Conservation (phyloP, 108 stramenopile species). For the Nitzschia sp. region DNA sequence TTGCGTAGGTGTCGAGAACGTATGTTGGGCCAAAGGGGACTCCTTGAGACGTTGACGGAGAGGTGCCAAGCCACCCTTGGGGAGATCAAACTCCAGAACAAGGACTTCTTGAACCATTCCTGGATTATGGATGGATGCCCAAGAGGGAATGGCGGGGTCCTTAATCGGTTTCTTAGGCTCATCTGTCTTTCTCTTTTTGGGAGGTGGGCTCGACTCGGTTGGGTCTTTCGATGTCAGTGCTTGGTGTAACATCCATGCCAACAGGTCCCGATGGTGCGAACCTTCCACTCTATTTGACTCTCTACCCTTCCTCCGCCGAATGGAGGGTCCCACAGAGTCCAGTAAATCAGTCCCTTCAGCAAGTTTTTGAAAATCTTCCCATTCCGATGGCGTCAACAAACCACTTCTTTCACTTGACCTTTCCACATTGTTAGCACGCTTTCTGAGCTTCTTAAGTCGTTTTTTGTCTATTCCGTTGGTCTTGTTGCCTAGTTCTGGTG, state of each 20-base stretch:
- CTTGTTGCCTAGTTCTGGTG: too few species aligned
- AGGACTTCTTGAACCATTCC: slow-evolving; percentile 48
- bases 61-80: background rate
- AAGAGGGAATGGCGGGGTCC: slow-evolving; percentile 47
- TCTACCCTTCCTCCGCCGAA: slow-evolving; percentile 10
- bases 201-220: background rate
- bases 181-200: slow-evolving; percentile 27
- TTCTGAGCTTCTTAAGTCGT: slow-evolving; percentile 37
- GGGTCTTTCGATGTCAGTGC: background rate
- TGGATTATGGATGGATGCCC: slow-evolving; percentile 68
- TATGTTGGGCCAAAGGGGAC: slow-evolving; percentile 7
- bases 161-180: slow-evolving; percentile 9
- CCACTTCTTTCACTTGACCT: slow-evolving; percentile 26
- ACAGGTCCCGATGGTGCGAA: slow-evolving; percentile 67
- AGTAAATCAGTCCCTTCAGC: background rate
- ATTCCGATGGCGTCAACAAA: slow-evolving; percentile 25
- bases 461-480: slow-evolving; percentile 19
- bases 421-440: slow-evolving; percentile 4
- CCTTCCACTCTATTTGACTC: slow-evolving; percentile 51
- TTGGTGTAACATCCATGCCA: slow-evolving; percentile 46
- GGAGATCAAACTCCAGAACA: slow-evolving; percentile 51
- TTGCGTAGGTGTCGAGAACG: slow-evolving; percentile 13
- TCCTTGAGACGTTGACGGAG: background rate
- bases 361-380: slow-evolving; percentile 31
- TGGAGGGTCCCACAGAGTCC: slow-evolving; percentile 20